Conservation (phyloP, 202 grass and related monocot genomes). For the Schoenoplectus triqueter region DNA sequence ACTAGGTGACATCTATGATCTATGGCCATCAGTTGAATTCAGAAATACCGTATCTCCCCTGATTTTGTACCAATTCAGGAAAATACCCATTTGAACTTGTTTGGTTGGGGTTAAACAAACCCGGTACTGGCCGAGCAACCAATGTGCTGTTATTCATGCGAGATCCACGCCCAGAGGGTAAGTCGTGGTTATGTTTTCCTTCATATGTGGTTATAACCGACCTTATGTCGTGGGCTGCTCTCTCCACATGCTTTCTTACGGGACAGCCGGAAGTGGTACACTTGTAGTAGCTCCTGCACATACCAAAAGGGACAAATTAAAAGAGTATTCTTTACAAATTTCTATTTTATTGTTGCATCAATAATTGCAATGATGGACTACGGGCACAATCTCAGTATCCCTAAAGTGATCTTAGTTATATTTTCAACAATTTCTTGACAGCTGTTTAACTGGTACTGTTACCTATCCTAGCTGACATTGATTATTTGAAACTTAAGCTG, state of each 20-base stretch:
- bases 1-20: constrained; percentile 10
- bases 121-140: constrained; percentile 14
- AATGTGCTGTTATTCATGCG: constrained; percentile 37
- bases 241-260: constrained; percentile 97
- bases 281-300: constrained; percentile 93
- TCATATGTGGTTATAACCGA: constrained; percentile 99
- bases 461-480: not conserved
- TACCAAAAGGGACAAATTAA: not conserved
- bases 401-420: not conserved
- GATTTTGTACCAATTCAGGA: constrained; percentile 14
- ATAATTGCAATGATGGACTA: not conserved
- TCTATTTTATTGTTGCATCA: not conserved
- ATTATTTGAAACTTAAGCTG: not conserved
- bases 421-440: constrained; percentile 5
- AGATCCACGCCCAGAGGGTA: constrained; percentile 81
- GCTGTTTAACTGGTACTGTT: not conserved
- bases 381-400: no score
- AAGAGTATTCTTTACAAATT: no score
- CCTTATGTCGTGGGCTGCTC: constrained; percentile 81
- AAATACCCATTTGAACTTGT: not conserved
- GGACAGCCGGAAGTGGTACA: constrained; percentile 82
- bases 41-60: constrained; percentile 8
- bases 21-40: not conserved
- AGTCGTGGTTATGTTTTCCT: constrained; percentile 98
- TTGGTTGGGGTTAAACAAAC: constrained; percentile 18